Base-by-base conservation (phyloP, 2,329 filamentous ascomycete genomes). In the Decorospora gaudefroyi region DNA sequence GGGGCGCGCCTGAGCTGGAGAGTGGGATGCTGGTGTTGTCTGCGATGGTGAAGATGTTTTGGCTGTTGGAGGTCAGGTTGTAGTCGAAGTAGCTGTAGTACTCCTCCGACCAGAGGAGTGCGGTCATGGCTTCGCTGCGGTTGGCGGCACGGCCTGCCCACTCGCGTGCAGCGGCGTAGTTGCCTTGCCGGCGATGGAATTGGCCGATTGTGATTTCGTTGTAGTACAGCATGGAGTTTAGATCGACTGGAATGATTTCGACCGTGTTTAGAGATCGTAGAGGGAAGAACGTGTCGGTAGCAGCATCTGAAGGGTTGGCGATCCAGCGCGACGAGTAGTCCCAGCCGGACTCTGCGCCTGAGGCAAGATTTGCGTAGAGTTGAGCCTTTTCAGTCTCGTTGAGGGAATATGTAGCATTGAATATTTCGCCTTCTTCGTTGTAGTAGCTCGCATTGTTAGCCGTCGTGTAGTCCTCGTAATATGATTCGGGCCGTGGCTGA, bases 1-100 rank as follows among this genome's bases (percentile, higher is more conserved):
- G 57, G 3, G 82, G 81, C 0, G 80, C 80, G 8, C 67, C 70
- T 2, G 67, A 57, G 4, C 54, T 68, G 2, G 70, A 64, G 4
- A 60, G 70, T 13, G 64, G 62, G 0, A 62, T 62, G n/a, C 61
- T 72, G 22, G 79, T 76, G 22, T 69, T 59, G 3, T 70, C 49
- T 6, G 72, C 70, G 1, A 75, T 66, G 10, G 80, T 70, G 57
- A 77, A 85, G 22, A 80, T 67, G 52, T 81, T 76, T 49, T 85
- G 83, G 1, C 74, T 66, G 7, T 65, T 68, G 0, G 81, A 80
- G 0, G 82, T 86, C 19, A 83, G 49, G 69, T 87, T 87, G 72
- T 81, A 86, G 73, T 87, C 84, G 59, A 86, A 87, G 72, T 85
- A 87, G 66, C 77, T 78, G 65, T 72, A 79, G 48, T 81, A 75